Conservation (phyloP, 768 basidiomycete genomes). For the Suillus spraguei region DNA sequence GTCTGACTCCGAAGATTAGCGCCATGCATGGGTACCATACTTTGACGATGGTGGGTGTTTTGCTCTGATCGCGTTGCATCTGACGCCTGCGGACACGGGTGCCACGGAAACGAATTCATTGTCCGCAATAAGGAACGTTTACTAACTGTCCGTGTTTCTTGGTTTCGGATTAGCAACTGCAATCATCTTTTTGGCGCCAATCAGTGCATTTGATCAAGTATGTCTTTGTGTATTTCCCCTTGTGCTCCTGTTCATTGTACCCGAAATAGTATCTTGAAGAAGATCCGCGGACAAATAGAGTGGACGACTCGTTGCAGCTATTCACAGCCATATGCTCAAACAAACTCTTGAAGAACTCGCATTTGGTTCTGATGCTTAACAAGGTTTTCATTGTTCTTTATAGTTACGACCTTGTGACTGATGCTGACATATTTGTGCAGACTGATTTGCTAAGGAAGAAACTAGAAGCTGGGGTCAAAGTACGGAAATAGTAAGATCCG, state of each 20-base stretch:
- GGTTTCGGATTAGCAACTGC: constrained; percentile 58
- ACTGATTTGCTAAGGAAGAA: constrained; percentile 75
- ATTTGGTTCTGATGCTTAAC: constrained; percentile 77
- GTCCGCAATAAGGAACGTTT: constrained; percentile 8
- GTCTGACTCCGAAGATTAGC: constrained; percentile 40
- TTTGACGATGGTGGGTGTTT: constrained; percentile 74
- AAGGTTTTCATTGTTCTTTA: constrained; percentile 49
- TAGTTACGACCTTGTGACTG: constrained; percentile 10
- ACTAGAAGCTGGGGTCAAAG: constrained; percentile 63
- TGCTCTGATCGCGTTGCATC: constrained; percentile 13
- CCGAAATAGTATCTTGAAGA: constrained; percentile 72
- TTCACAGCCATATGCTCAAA: constrained; percentile 79
- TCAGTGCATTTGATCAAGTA: constrained; percentile 88
- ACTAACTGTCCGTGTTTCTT: constrained; percentile 10
- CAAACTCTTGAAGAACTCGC: constrained; percentile 69
- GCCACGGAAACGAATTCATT: not conserved
- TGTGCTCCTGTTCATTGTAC: constrained; percentile 13
- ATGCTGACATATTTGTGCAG: constrained; percentile 36
- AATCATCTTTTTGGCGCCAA: constrained; percentile 85
- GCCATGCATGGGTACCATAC: constrained; percentile 82
- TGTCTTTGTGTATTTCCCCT: constrained; percentile 16
- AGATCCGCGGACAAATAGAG: constrained; percentile 75
- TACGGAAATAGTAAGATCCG: constrained; percentile 72
- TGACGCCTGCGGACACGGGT: constrained; percentile 8
- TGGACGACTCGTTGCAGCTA: constrained; percentile 81